Base-by-base conservation (phyloP, 1,284 basidiomycete genomes). In the Puccinia horiana region DNA sequence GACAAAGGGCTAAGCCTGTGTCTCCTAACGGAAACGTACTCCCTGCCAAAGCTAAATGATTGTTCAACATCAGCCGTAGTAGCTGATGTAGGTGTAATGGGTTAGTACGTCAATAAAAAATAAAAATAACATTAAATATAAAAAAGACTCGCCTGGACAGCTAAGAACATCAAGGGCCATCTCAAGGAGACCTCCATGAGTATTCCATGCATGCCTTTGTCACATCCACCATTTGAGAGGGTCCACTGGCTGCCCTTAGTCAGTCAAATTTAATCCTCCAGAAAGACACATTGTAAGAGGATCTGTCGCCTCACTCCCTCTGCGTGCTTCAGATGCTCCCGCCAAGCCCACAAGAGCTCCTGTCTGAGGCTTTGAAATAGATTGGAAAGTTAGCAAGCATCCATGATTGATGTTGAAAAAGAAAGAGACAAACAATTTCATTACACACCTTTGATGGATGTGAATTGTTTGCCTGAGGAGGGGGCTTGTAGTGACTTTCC, bases 161-260 rank as follows among this genome's bases (percentile, higher is more conserved):
- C 61, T 63, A 16, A 63, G 26, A 14, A 63, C 61, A 63, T 63
- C 61, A 32, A 63, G 61, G 14, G 61, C 61, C 61, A 63, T 63
- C n/a, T 32, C 12, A 16, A 63, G 61, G n/a, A 63, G 61, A 37
- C 61, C 18, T 9, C 35, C 61, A 63, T 63, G 61, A 63, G 61
- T 35, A 63, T 63, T 63, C 20, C 61, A 11, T 35, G 61, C 61
- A 63, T 26, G 35, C 35, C 35, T 11, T 63, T 63, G 61, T 37
- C 40, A 26, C 61, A 63, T 63, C 14, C 61, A 63, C 61, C 61
- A 63, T 63, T 63, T 63, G 61, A 63, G 61, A 26, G 61, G 61
- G n/a, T 63, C 32, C 26, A 63, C 61, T 4, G 61, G 61, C 61
- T 29, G 61, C 11, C 63, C 35, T 14, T 67, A 29, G 16, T 67